Evolutionary conservation across 2,329 filamentous ascomycete species (phyloP).

Genomic region (Ceratocystis colombiana): DNA sequence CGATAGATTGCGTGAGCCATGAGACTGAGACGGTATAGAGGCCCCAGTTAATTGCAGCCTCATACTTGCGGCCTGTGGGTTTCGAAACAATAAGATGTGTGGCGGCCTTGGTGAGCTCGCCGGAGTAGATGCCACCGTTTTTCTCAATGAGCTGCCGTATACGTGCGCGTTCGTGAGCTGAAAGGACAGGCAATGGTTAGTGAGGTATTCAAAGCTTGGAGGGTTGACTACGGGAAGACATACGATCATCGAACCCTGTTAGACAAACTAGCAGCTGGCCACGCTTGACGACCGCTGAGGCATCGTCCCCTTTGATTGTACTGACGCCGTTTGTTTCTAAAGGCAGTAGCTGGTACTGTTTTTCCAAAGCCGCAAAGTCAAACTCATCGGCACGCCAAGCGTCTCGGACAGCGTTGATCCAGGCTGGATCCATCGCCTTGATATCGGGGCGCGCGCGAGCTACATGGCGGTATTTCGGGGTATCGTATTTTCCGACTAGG

Average conservation of each 20-base stretch:
- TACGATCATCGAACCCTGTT: constrained; percentile 47
- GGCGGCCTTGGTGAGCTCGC: constrained; percentile 74
- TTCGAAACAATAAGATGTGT: constrained; percentile 77
- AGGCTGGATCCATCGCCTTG: constrained; percentile 67
- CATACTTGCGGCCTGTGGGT: constrained; percentile 81
- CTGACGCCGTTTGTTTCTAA: constrained; percentile 47
- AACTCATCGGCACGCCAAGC: constrained; percentile 78
- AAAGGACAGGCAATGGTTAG: not conserved
- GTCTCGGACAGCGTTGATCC: constrained; percentile 69
- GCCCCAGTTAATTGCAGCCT: constrained; percentile 72
- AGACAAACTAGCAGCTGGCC: constrained; percentile 44
- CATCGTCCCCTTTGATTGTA: constrained; percentile 30
- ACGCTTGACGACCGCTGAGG: constrained; percentile 29
- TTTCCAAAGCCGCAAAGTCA: constrained; percentile 60
- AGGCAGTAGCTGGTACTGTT: constrained; percentile 51
- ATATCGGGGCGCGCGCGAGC: constrained; percentile 82
- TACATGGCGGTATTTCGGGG: constrained; percentile 90
- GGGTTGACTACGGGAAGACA: constrained; percentile 25
- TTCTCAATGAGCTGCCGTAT: constrained; percentile 57
- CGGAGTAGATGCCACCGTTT: constrained; percentile 75
- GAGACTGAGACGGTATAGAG: constrained; percentile 69
- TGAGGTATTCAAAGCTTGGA: not conserved
- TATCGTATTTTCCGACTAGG: constrained; percentile 78
- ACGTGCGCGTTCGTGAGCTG: constrained; percentile 55
- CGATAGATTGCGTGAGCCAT: constrained; percentile 76